Percentiles rank a stretch among this genome's conserved stretches.
Conservation (phyloP, 163 green algal species). For the Prototheca cutis region DNA sequence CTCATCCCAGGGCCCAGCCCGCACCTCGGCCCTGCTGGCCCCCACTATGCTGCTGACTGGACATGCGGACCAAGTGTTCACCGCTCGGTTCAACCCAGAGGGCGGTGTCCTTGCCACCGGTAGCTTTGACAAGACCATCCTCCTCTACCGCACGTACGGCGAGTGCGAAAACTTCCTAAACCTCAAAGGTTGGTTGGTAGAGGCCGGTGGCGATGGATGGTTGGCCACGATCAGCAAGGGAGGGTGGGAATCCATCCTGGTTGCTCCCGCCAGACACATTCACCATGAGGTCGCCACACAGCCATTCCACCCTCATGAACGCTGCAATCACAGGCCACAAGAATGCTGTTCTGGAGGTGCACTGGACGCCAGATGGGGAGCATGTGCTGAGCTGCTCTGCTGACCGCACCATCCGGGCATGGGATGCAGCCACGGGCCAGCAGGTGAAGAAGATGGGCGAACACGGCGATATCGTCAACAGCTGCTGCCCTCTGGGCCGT, state of each 20-base stretch:
- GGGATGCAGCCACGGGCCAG: conserved; percentile 52
- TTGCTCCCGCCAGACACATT: too few relatives aligned
- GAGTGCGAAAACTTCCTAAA: conserved; percentile 93
- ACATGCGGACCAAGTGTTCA: conserved; percentile 75
- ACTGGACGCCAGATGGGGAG: conserved; percentile 81
- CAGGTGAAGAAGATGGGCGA: conserved; percentile 86
- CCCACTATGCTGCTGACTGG: conserved; percentile 89
- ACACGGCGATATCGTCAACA: conserved; percentile 87
- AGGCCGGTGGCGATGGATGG: too few relatives aligned
- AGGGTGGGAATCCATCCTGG: too few relatives aligned
- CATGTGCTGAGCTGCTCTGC: conserved; percentile 65
- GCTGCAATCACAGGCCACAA: conserved; percentile 88
- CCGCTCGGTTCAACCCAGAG: conserved; percentile 72
- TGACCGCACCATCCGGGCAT: conserved; percentile 62
- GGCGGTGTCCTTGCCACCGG: conserved; percentile 66
- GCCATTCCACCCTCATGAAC: too few relatives aligned
- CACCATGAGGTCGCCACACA: too few relatives aligned
- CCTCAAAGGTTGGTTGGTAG: conserved; percentile 42
- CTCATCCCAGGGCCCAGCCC: conserved; percentile 53
- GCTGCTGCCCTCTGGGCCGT: conserved; percentile 53
- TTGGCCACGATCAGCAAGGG: too few relatives aligned
- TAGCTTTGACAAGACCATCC: conserved; percentile 74
- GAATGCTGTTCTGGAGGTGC: conserved; percentile 85
- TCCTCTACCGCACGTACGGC: conserved; percentile 79
- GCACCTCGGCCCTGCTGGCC: conserved; percentile 70